phyloP scores from a whole-genome alignment of 1,284 basidiomycete genomes.

The Ustilago cynodontis region DNA sequence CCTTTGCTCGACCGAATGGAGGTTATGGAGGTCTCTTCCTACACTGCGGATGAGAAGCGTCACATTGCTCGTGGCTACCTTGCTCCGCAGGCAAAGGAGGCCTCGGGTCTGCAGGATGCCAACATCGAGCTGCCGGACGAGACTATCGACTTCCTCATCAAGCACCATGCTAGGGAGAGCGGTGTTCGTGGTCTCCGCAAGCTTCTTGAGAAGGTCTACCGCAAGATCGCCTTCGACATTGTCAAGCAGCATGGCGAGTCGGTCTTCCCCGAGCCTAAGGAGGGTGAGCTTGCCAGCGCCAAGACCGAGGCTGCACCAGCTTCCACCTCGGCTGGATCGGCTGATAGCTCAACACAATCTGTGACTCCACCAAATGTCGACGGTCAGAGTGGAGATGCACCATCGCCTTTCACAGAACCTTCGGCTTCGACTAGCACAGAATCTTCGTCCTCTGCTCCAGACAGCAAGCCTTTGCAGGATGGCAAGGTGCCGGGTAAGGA shows the following conservation, averaged over 20 bases:
- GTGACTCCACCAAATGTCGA: conserved; percentile 64
- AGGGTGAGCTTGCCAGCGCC: conserved; percentile 69
- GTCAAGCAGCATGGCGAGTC: conserved; percentile 92
- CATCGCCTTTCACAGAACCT: conserved; percentile 42
- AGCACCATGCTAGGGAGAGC: conserved; percentile 96
- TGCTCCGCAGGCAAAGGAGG: conserved; percentile 92
- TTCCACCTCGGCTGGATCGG: conserved; percentile 32
- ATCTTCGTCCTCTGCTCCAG: conserved; percentile 17
- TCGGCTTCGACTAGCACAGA: conserved; percentile 30
- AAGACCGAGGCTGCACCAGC: conserved; percentile 37
- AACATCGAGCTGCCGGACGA: conserved; percentile 65
- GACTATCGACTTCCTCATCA: conserved; percentile 89
- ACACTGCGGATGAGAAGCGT: conserved; percentile 95
- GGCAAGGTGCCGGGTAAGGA: conserved; percentile 55
- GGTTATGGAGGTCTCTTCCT: conserved; percentile 86
- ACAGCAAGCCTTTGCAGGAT: conserved; percentile 36
- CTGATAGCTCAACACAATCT: conserved; percentile 68
- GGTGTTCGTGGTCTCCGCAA: conserved; percentile 73
- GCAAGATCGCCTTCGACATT: conserved; percentile 93
- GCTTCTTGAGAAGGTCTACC: conserved; percentile 82
- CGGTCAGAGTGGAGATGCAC: conserved; percentile 11
- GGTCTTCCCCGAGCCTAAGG: conserved; percentile 79
- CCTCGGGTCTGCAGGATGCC: conserved; percentile 78
- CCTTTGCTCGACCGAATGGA: conserved; percentile 92
- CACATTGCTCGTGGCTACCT: conserved; percentile 93